phyloP scores from a whole-genome alignment of 257 asterid species.

The Petrea volubilis region DNA sequence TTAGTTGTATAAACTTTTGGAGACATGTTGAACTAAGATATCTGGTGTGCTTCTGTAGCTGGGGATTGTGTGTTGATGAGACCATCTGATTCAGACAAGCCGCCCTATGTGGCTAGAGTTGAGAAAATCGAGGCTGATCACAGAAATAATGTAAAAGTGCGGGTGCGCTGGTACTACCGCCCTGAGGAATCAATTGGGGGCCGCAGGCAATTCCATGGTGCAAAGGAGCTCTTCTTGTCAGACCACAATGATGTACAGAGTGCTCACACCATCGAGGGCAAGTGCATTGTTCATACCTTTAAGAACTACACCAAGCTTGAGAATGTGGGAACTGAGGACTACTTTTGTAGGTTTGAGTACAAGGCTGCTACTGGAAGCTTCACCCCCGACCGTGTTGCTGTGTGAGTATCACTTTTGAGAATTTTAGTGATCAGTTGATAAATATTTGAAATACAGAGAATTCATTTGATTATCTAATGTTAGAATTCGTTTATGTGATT shows the following conservation, averaged over 20 bases:
- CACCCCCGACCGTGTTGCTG: constrained; percentile 91
- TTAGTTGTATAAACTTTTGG: constrained; percentile 17
- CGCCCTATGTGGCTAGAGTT: constrained; percentile 82
- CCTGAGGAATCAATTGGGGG: constrained; percentile 91
- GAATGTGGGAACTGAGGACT: constrained; percentile 83
- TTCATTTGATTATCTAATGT: background rate
- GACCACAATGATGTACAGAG: constrained; percentile 86
- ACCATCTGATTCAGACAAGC: constrained; percentile 72
- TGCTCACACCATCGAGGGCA: constrained; percentile 90
- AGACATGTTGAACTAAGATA: constrained; percentile 21
- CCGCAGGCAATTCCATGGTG: constrained; percentile 90
- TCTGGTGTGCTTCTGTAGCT: constrained; percentile 43
- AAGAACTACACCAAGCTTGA: constrained; percentile 83
- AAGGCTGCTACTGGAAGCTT: constrained; percentile 91
- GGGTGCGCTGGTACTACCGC: constrained; percentile 80
- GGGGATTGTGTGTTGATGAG: constrained; percentile 88
- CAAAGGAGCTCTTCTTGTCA: constrained; percentile 82
- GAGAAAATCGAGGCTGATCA: constrained; percentile 82
- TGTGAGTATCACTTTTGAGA: constrained; percentile 50
- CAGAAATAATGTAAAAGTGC: constrained; percentile 68
- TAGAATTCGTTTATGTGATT: background rate
- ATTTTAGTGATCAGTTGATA: constrained; percentile 1
- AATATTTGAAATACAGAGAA: background rate
- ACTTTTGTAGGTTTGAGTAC: constrained; percentile 82
- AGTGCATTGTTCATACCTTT: constrained; percentile 79